phyloP scores from a whole-genome alignment of 306 rosid species.

The Cicer pinnatifidum region DNA sequence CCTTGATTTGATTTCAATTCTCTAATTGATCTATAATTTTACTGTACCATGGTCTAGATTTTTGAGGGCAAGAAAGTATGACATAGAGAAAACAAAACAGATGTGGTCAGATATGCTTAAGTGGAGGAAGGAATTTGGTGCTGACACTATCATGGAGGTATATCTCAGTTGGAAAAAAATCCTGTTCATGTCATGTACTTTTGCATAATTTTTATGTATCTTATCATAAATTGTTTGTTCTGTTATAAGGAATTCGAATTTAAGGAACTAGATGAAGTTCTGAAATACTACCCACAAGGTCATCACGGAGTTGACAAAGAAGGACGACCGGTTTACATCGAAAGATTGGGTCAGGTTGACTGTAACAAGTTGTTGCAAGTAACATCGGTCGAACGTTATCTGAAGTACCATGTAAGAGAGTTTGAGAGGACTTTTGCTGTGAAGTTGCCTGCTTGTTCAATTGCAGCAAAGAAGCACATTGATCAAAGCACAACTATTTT shows the following conservation, averaged over 20 bases:
- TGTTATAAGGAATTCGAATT: conserved; percentile 76
- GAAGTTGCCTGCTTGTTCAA: conserved; percentile 90
- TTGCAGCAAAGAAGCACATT: conserved; percentile 85
- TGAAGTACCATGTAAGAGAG: conserved; percentile 83
- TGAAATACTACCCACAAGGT: conserved; percentile 93
- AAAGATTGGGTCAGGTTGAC: conserved; percentile 86
- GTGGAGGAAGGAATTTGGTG: conserved; percentile 90
- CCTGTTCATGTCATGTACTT: conserved; percentile 10
- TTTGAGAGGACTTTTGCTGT: conserved; percentile 84
- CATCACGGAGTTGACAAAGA: conserved; percentile 95
- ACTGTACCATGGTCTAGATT: conserved; percentile 54
- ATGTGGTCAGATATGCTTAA: conserved; percentile 99
- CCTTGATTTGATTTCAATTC: conserved; percentile 1
- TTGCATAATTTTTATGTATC: conserved; percentile 26
- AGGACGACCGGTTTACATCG: conserved; percentile 86
- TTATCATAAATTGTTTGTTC: conserved; percentile 40
- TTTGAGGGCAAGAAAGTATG: conserved; percentile 90
- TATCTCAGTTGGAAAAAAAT: conserved; percentile 34
- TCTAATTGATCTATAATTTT: conserved; percentile 13
- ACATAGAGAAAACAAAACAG: conserved; percentile 88
- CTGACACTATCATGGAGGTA: conserved; percentile 97
- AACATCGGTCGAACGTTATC: conserved; percentile 86
- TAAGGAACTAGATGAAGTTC: conserved; percentile 73
- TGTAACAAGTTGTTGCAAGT: conserved; percentile 78
- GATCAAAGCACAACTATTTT: conserved; percentile 96